Base-by-base conservation (phyloP, 1,139 yeast species). In the Lodderomyces margitis region DNA sequence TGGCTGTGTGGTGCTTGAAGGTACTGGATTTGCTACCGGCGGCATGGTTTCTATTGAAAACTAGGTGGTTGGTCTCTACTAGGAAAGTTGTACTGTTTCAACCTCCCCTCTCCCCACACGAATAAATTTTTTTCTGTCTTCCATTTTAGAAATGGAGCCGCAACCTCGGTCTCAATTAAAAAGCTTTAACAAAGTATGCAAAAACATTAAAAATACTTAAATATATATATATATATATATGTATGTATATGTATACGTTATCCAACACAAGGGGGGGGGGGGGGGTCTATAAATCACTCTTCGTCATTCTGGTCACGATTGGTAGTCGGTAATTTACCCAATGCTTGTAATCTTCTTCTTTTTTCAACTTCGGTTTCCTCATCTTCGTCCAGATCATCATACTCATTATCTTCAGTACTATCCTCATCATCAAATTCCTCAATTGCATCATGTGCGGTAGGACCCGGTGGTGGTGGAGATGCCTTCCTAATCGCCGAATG, bases 301-400 rank as follows among this genome's bases (percentile, higher is more conserved):
- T 82, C 87, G 51, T 82, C 88, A 51, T 78, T 79, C 20, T 68
- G 74, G 38, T 66, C 72, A 40, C 75, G 62, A 42, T 83, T 66
- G 10, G 59, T 62, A 3, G 68, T 61, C 3, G 67, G 63, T 21
- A 75, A 49, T 28, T 59, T 64, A 8, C 95, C 95, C 49, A 89
- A 72, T 1, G 96, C 96, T 3, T 92, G 91, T 48, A 87, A 64
- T 50, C 97, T 77, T 56, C 96, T 78, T 36, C 72, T 73, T 48
- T 80, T 77, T 58, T 89, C 97, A 20, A 82, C 80, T 28, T 70
- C 83, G 0, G 91, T 82, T 54, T 86, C 94, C 15, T 68, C 70
- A 6, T 61, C 62, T 5, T 42, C 52, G 6, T 42, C 48, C 12
- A 39, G 46, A 12, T 42, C 48, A 6, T 37, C 47, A 28, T 42